Conservation (phyloP, 164 flowering plant species). For the Berberis vulgaris region DNA sequence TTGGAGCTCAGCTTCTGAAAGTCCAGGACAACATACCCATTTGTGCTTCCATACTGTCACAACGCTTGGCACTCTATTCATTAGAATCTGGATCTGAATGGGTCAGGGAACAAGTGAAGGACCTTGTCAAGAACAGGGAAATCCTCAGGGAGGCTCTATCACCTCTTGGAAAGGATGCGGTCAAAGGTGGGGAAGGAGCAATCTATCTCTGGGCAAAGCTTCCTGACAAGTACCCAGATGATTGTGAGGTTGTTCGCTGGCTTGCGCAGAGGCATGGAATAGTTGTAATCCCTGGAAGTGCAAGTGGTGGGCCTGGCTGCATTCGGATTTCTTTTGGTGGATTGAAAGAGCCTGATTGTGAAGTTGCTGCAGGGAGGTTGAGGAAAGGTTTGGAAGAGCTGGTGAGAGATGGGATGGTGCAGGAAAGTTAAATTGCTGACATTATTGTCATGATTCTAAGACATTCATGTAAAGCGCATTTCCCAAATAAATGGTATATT, state of each 20-base stretch:
- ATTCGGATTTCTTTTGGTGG: constrained; percentile 90
- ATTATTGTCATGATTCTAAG: no score
- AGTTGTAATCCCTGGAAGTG: constrained; percentile 73
- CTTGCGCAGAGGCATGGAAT: constrained; percentile 62
- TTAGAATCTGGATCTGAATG: constrained; percentile 75
- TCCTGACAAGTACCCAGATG: constrained; percentile 56
- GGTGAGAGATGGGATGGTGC: constrained; percentile 67
- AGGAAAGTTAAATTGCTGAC: not conserved
- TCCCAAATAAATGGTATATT: no score
- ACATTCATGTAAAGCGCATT: no score
- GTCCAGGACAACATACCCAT: constrained; percentile 96
- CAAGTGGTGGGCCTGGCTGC: constrained; percentile 77
- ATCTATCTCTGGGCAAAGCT: constrained; percentile 93
- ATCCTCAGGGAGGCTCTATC: constrained; percentile 65
- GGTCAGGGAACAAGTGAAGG: constrained; percentile 70
- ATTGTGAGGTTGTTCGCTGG: constrained; percentile 75
- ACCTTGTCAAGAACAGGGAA: constrained; percentile 61
- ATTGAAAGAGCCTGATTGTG: constrained; percentile 49
- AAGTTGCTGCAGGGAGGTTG: constrained; percentile 61
- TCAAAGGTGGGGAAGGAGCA: constrained; percentile 99
- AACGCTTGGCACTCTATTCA: constrained; percentile 72
- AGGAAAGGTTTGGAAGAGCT: constrained; percentile 71
- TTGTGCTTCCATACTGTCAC: constrained; percentile 86
- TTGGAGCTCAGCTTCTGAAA: constrained; percentile 71
- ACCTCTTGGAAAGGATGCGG: constrained; percentile 66